These are phyloP conservation scores for Colletotrichum echinochloae DNA, from an alignment of 2,329 filamentous ascomycete genomes.

Conservation along the genomic window DNA sequence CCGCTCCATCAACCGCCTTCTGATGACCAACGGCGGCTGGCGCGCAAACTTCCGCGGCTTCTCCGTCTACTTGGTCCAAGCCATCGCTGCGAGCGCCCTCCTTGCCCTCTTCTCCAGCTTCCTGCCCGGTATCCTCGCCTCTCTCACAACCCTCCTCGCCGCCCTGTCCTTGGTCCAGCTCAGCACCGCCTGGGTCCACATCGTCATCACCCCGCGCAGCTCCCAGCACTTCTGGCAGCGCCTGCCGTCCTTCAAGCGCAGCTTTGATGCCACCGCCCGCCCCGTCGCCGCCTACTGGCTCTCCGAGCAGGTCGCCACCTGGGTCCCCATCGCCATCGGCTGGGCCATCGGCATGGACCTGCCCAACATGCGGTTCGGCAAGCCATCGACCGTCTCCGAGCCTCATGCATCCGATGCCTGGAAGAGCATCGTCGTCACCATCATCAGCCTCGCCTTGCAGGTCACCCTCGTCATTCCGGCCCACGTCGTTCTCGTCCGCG, in stretches of 20 bases:
- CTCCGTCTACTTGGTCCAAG: slow-evolving; percentile 58
- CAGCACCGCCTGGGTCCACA: slow-evolving; percentile 85
- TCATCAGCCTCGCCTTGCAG: slow-evolving; percentile 62
- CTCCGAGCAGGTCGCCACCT: slow-evolving; percentile 62
- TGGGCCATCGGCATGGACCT: slow-evolving; percentile 56
- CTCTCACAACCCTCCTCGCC: slow-evolving; percentile 66
- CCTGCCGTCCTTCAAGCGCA: slow-evolving; percentile 72
- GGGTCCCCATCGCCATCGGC: slow-evolving; percentile 56
- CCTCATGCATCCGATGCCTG: slow-evolving; percentile 52
- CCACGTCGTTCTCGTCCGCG: slow-evolving; percentile 80
- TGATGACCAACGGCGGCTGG: slow-evolving; percentile 73
- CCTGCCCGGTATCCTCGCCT: slow-evolving; percentile 58
- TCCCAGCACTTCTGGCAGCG: slow-evolving; percentile 74
- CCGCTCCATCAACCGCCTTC: slow-evolving; percentile 63
- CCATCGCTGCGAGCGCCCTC: slow-evolving; percentile 51
- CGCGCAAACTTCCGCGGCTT: slow-evolving; percentile 78
- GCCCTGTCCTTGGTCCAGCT: slow-evolving; percentile 74
- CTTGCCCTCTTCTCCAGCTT: slow-evolving; percentile 58
- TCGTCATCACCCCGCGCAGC: slow-evolving; percentile 80
- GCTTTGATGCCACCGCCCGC: slow-evolving; percentile 75
- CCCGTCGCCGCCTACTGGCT: slow-evolving; percentile 75
- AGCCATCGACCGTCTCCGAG: slow-evolving; percentile 54
- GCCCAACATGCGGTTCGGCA: slow-evolving; percentile 51
- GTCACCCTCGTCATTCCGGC: slow-evolving; percentile 80
- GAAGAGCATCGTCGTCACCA: slow-evolving; percentile 61